Evolutionary conservation across 2,329 filamentous ascomycete species (phyloP).

Genomic region (Xylogone sp.): DNA sequence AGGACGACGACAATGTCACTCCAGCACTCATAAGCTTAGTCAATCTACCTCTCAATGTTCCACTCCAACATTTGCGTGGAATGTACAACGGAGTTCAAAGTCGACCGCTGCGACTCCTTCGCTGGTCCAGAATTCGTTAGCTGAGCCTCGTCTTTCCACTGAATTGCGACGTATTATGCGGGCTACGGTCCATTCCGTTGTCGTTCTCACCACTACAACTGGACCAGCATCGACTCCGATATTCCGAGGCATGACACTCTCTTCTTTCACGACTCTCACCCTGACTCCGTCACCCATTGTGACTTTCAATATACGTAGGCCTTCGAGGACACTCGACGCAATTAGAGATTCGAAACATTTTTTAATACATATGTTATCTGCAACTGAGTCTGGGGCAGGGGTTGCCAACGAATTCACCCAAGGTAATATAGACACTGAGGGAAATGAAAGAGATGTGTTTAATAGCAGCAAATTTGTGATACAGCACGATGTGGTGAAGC

Average conservation of each 20-base stretch:
- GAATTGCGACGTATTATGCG: slow-evolving; percentile 26
- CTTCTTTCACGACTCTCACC: slow-evolving; percentile 27
- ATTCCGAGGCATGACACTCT: slow-evolving; percentile 26
- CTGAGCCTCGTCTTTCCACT: slow-evolving; percentile 10
- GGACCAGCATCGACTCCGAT: not conserved
- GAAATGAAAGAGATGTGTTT: not conserved
- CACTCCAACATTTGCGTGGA: not conserved
- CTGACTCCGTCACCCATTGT: slow-evolving; percentile 25
- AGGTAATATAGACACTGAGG: slow-evolving; percentile 8
- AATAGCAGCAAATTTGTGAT: not conserved
- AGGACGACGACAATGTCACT: not conserved
- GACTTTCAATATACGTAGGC: slow-evolving; percentile 28
- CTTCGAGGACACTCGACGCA: slow-evolving; percentile 22
- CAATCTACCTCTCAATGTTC: not conserved
- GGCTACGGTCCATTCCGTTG: slow-evolving; percentile 22
- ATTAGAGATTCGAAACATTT: slow-evolving; percentile 16
- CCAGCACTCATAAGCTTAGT: not conserved
- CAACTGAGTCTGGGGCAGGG: slow-evolving; percentile 11
- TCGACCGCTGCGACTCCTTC: not conserved
- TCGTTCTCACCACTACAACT: slow-evolving; percentile 20
- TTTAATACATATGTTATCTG: slow-evolving; percentile 20
- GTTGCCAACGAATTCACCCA: slow-evolving; percentile 22
- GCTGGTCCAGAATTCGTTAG: not conserved
- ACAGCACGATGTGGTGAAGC: not conserved
- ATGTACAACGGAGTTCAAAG: not conserved